Conservation (phyloP, 192 early-diverging fungal species). For the Backusella australiensis region DNA sequence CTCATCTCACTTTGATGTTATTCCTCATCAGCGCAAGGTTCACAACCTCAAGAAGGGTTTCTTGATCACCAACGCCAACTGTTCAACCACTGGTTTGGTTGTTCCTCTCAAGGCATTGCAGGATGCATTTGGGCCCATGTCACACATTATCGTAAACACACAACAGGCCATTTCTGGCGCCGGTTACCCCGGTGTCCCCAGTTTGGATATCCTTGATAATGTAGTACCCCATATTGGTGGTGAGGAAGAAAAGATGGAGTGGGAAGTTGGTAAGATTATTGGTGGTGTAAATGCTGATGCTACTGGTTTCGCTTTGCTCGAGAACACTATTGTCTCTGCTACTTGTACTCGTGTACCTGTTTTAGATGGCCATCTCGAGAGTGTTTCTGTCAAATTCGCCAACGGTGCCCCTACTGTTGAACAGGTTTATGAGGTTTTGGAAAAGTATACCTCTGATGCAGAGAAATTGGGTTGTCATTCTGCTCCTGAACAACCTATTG, state of each 20-base stretch:
- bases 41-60: conserved; percentile 72
- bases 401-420: conserved; percentile 70
- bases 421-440: conserved; percentile 68
- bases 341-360: conserved; percentile 97
- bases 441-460: conserved; percentile 78
- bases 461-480: conserved; percentile 75
- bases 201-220: conserved; percentile 95
- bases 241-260: conserved; percentile 98
- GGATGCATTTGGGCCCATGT: conserved; percentile 88
- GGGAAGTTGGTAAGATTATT: conserved; percentile 90
- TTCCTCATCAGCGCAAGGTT: conserved; percentile 68
- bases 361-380: conserved; percentile 93
- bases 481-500: conserved; percentile 79
- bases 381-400: conserved; percentile 86
- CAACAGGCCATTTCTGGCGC: conserved; percentile 98
- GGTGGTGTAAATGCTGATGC: conserved; percentile 57
- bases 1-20: conserved; percentile 80
- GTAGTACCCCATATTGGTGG: conserved; percentile 92
- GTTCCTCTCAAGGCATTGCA: conserved; percentile 86
- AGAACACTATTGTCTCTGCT: conserved; percentile 79
- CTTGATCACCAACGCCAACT: conserved; percentile 96
- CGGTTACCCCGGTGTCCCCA: conserved; percentile 95
- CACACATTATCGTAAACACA: conserved; percentile 80
- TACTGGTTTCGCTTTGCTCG: conserved; percentile 52
- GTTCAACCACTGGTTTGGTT: conserved; percentile 96